Percentiles rank a stretch among this genome's conserved stretches.
Conservation (phyloP, 345 rosid species). For the Populus nigra region DNA sequence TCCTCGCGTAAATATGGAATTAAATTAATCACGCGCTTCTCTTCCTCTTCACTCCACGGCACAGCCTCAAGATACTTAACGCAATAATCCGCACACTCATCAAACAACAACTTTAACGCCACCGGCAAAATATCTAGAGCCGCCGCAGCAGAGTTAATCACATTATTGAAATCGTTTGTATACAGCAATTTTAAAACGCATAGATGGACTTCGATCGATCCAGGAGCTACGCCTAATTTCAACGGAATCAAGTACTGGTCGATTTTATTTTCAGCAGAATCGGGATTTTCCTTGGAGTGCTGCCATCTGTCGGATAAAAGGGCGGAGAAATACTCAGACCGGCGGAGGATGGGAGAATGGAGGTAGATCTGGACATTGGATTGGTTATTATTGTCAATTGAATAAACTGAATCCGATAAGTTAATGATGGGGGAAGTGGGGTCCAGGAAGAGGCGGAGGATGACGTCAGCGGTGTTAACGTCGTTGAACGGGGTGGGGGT, state of each 20-base stretch:
- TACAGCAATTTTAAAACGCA: conserved; percentile 56
- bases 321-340: conserved; percentile 60
- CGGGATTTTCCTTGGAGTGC: neutral
- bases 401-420: conserved; percentile 4
- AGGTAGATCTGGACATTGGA: conserved; percentile 52
- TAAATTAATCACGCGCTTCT: conserved; percentile 41
- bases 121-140: conserved; percentile 63
- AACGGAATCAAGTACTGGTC: conserved; percentile 11
- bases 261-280: neutral
- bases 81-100: conserved; percentile 50
- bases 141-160: conserved; percentile 34
- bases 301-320: conserved; percentile 67
- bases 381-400: neutral
- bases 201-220: conserved; percentile 37
- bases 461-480: conserved; percentile 46
- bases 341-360: conserved; percentile 52
- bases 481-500: conserved; percentile 37
- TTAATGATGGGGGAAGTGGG: conserved; percentile 11
- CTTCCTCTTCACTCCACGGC: conserved; percentile 76
- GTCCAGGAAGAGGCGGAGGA: conserved; percentile 41
- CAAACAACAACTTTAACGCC: conserved; percentile 58
- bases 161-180: conserved; percentile 36
- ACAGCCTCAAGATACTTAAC: conserved; percentile 58
- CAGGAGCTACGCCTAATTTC: conserved; percentile 31
- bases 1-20: conserved; percentile 45